These are phyloP conservation scores for Uncinocarpus reesii DNA, from an alignment of 2,329 filamentous ascomycete genomes.

Conservation along the genomic window DNA sequence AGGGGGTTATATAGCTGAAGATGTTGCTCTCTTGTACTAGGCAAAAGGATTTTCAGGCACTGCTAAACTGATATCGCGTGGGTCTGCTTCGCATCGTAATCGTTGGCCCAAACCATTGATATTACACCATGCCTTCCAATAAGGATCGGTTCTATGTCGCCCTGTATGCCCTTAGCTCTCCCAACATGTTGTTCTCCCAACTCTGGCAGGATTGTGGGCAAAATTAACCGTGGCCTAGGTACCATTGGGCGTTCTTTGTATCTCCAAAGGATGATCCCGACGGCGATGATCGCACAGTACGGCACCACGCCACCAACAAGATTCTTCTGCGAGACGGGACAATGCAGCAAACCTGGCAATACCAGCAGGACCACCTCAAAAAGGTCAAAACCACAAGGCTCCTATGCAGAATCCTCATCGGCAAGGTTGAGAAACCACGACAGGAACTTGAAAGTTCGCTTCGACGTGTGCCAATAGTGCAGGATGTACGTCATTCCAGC, in stretches of 20 bases:
- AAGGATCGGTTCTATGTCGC: slow-evolving; percentile 28
- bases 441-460: slow-evolving; percentile 27
- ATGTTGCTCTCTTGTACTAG: too few species aligned
- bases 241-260: slow-evolving; percentile 11
- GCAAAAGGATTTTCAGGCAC: too few species aligned
- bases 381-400: slow-evolving; percentile 22
- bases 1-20: too few species aligned
- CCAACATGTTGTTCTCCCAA: not conserved
- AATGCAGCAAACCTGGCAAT: slow-evolving; percentile 12
- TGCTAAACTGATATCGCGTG: too few species aligned
- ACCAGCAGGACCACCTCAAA: slow-evolving; percentile 11
- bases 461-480: slow-evolving; percentile 25
- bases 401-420: slow-evolving; percentile 32
- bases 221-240: not conserved
- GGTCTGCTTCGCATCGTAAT: too few species aligned
- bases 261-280: slow-evolving; percentile 22
- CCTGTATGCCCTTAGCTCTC: slow-evolving; percentile 24
- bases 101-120: too few species aligned
- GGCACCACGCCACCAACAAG: slow-evolving; percentile 19
- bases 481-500: slow-evolving; percentile 25
- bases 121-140: slow-evolving; percentile 2
- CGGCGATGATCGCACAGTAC: not conserved
- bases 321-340: slow-evolving; percentile 4
- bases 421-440: slow-evolving; percentile 31
- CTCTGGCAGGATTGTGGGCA: not conserved